A percentile compares a stretch with the other conserved stretches of the same genome.
phyloP scores from a whole-genome alignment of 768 basidiomycete genomes.

The Amanita fuliginea region DNA sequence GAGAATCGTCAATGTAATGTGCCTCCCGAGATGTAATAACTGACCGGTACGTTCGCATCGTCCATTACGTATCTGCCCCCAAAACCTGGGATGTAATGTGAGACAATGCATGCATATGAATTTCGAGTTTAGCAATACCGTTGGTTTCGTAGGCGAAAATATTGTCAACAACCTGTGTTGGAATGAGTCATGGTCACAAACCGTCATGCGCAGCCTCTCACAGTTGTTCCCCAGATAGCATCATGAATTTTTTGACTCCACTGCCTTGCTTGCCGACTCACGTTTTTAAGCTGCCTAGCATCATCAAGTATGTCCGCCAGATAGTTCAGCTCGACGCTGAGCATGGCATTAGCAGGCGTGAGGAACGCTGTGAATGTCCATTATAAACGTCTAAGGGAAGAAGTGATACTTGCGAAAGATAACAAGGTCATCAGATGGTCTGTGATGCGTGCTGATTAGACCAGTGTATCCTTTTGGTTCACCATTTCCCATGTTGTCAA shows the following conservation, averaged over 20 bases:
- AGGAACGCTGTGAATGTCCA: constrained; percentile 43
- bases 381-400: not conserved
- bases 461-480: constrained; percentile 71
- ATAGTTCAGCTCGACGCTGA: constrained; percentile 59
- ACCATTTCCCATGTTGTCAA: constrained; percentile 59
- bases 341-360: constrained; percentile 74
- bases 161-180: constrained; percentile 40
- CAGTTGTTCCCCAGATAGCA: constrained; percentile 55
- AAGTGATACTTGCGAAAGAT: constrained; percentile 37
- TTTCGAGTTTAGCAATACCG: constrained; percentile 23
- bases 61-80: constrained; percentile 74
- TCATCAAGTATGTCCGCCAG: constrained; percentile 49
- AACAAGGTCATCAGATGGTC: constrained; percentile 69
- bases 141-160: constrained; percentile 75
- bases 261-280: constrained; percentile 40
- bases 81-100: constrained; percentile 30
- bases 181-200: not conserved
- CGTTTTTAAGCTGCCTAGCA: constrained; percentile 31
- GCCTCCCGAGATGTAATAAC: constrained; percentile 11
- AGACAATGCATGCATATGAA: not conserved
- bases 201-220: constrained; percentile 16
- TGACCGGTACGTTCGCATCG: constrained; percentile 75
- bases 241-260: constrained; percentile 49
- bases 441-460: constrained; percentile 64
- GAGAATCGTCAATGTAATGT: not conserved